Base-by-base conservation (phyloP, 2,329 filamentous ascomycete genomes). In the Colletotrichum tropicale region DNA sequence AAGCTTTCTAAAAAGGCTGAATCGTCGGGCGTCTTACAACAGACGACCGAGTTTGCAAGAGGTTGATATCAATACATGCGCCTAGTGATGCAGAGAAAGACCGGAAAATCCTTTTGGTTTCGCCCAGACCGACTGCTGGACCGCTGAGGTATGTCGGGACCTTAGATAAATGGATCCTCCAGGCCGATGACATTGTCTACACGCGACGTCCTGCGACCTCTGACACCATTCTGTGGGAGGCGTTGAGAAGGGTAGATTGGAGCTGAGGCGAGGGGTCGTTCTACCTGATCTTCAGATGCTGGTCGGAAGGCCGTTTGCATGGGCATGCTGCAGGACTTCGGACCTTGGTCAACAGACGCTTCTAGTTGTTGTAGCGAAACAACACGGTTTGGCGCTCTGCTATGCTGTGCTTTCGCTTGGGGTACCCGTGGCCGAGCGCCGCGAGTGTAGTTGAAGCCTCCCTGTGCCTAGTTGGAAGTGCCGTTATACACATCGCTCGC, bases 401-500 rank as follows among this genome's bases (percentile, higher is more conserved):
- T 60, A 55, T 74, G 70, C 64, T 48, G 32, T 60, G 65, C 3
- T 48, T 56, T 21, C 28, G 48, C 58, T 69, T 52, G 70, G 28
- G 60, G 26, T 48, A 18, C 12, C n/a, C 55, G 64, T 32, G 43
- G 70, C 28, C n/a, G 28, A 62, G 48, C 65, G 65, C 48, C 34
- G 24, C 62, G 61, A 10, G 30, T 76, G 36, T 66, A 66, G n/a
- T 62, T 66, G 28, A 61, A 66, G 48, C 43, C 71, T 55, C 66
- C 74, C 71, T 58, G 66, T 61, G 56, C 70, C 74, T 76, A 76
- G 52, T 76, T 76, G 66, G 74, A 75, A 67, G 74, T 66, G n/a
- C 76, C 74, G 24, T 77, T 78, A 36, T 78, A 78, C 18, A 77
- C 72, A 65, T 78, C 77, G 15, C 62, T 77, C 26, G 70, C 72